These are phyloP conservation scores for Camelina hispida DNA, from an alignment of 345 rosid species.

Conservation along the genomic window DNA sequence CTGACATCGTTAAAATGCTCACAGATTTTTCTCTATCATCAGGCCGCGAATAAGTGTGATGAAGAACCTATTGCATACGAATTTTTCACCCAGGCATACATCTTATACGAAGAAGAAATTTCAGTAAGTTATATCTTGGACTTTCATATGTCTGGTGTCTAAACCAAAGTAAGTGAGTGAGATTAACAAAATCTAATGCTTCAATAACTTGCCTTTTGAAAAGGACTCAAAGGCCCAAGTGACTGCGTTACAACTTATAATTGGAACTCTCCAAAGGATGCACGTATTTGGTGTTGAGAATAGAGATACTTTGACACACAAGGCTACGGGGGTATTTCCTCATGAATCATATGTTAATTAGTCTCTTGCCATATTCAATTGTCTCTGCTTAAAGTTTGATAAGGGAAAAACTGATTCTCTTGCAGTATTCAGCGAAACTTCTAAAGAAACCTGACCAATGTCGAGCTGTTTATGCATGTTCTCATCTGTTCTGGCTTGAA, in stretches of 20 bases:
- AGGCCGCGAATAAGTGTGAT: constrained; percentile 98
- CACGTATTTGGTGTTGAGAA: constrained; percentile 97
- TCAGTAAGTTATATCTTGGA: constrained; percentile 68
- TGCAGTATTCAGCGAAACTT: constrained; percentile 97
- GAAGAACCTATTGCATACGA: constrained; percentile 97
- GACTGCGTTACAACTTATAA: constrained; percentile 85
- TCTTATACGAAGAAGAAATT: constrained; percentile 95
- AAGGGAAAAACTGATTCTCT: constrained; percentile 16
- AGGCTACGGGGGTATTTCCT: constrained; percentile 88
- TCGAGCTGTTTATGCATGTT: constrained; percentile 94
- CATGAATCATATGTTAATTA: constrained; percentile 19
- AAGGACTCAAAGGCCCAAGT: constrained; percentile 97
- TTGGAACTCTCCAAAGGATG: constrained; percentile 98
- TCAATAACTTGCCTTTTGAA: constrained; percentile 31
- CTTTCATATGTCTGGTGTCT: background rate
- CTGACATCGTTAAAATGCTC: constrained; percentile 20
- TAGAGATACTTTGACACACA: constrained; percentile 95
- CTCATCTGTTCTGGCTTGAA: constrained; percentile 97
- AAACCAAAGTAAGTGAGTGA: constrained; percentile 3
- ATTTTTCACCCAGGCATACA: constrained; percentile 99
- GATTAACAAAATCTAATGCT: constrained; percentile 26
- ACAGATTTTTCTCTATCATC: constrained; percentile 37
- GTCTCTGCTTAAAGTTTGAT: constrained; percentile 36
- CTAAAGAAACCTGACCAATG: constrained; percentile 99
- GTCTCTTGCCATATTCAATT: constrained; percentile 20